Conservation (phyloP, 371 early-diverging fungal genomes). For the Actinomucor elegans region DNA sequence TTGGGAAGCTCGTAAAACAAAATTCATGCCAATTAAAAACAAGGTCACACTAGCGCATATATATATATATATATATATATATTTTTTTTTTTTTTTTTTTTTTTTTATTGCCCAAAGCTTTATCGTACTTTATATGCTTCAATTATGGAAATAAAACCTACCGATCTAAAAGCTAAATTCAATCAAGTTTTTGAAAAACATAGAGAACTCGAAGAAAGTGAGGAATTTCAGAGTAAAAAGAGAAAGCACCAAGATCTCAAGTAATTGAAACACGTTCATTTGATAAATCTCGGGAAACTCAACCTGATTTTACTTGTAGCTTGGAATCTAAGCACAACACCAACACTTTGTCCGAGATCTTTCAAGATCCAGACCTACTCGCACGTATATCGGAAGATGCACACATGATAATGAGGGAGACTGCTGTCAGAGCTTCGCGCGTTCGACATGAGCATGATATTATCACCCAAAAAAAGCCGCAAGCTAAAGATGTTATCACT, state of each 20-base stretch:
- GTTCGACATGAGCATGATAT: background rate
- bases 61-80: too few relatives aligned
- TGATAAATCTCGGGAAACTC: too few relatives aligned
- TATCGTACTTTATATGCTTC: too few relatives aligned
- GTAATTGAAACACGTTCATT: too few relatives aligned
- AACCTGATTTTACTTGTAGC: too few relatives aligned
- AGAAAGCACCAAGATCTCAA: conserved; percentile 2
- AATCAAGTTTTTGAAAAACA: conserved; percentile 5
- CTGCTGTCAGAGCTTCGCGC: background rate
- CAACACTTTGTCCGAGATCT: conserved; percentile 11
- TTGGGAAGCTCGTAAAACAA: too few relatives aligned
- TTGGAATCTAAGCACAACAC: conserved; percentile 1
- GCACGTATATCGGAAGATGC: conserved; percentile 2
- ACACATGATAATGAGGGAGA: background rate
- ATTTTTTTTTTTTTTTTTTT: background rate
- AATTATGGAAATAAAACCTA: conserved; percentile 4
- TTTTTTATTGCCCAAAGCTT: background rate
- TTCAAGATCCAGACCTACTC: conserved; percentile 24
- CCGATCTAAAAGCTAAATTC: background rate
- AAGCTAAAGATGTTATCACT: conserved; percentile 42
- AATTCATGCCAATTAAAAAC: too few relatives aligned
- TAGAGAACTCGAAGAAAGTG: background rate
- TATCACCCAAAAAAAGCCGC: conserved; percentile 23
- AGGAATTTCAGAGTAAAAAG: background rate
- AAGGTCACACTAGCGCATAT: too few relatives aligned